Evolutionary conservation across 1,284 basidiomycete genomes (phyloP).

Genomic region (Sanghuangporus weigelae): DNA sequence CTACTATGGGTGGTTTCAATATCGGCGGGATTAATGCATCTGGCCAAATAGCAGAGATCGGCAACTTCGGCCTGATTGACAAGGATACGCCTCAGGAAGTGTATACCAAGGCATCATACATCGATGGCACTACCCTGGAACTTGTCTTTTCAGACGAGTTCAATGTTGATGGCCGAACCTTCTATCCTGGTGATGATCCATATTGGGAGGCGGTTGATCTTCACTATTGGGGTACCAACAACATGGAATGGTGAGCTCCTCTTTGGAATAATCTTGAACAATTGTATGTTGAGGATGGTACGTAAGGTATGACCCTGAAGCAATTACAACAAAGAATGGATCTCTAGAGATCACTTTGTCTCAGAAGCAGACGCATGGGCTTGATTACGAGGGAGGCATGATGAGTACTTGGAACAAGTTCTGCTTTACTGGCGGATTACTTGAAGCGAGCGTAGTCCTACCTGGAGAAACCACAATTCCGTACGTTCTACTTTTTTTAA

Average conservation of each 20-base stretch:
- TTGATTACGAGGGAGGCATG: constrained; percentile 73
- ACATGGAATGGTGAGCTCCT: constrained; percentile 56
- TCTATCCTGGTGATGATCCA: constrained; percentile 63
- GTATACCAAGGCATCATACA: constrained; percentile 55
- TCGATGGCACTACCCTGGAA: constrained; percentile 43
- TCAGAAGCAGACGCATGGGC: constrained; percentile 58
- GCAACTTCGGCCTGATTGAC: constrained; percentile 73
- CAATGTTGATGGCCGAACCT: constrained; percentile 72
- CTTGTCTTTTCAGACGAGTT: constrained; percentile 92
- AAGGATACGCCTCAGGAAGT: constrained; percentile 62
- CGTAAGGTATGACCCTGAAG: constrained; percentile 60
- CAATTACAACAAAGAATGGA: constrained; percentile 75
- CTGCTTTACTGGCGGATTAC: constrained; percentile 86
- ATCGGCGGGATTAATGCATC: constrained; percentile 77
- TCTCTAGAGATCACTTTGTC: constrained; percentile 76
- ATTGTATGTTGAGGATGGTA: background rate
- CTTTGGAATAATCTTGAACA: constrained; percentile 14
- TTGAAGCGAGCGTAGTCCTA: constrained; percentile 70
- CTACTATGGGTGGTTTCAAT: constrained; percentile 65
- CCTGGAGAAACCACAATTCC: constrained; percentile 63
- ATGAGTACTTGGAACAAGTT: constrained; percentile 86
- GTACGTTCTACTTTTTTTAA: background rate
- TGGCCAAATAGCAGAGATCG: constrained; percentile 68
- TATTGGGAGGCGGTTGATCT: constrained; percentile 70
- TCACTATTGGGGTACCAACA: constrained; percentile 41